These are phyloP conservation scores for Pseudogymnoascus verrucosus DNA, from an alignment of 2,329 filamentous ascomycete genomes.

Conservation along the genomic window DNA sequence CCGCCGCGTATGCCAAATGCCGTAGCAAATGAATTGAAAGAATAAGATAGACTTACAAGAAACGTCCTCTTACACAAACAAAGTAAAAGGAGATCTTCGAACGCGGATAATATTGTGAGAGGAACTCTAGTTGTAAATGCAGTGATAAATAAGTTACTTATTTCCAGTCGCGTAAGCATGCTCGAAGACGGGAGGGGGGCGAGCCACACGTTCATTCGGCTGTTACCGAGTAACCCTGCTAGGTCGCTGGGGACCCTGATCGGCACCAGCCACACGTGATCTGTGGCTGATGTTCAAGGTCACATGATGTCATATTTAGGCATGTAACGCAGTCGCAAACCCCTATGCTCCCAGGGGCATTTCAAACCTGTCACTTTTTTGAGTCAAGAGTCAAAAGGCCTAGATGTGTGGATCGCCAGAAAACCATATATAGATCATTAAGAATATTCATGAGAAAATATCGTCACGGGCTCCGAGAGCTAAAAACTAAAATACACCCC, in stretches of 20 bases:
- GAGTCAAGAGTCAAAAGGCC: neutral
- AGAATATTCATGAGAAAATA: constrained; percentile 6
- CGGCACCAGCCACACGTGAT: neutral
- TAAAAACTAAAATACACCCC: neutral
- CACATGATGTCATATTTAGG: neutral
- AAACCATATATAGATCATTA: neutral
- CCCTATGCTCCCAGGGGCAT: neutral
- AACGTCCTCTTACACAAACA: neutral
- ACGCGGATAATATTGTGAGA: neutral
- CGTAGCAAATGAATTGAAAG: neutral
- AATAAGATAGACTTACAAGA: neutral
- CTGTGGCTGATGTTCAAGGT: neutral
- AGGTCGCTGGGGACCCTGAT: neutral
- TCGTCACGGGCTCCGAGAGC: neutral
- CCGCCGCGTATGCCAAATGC: neutral
- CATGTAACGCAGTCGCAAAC: neutral
- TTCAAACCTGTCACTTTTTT: constrained; percentile 3
- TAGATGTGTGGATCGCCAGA: neutral
- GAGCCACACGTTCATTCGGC: neutral
- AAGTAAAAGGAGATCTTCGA: neutral
- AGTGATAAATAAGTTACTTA: constrained; percentile 2
- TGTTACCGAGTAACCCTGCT: constrained; percentile 7
- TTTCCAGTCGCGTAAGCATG: constrained; percentile 2
- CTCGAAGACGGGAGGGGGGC: neutral
- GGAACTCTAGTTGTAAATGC: neutral